Percentiles rank a stretch among this genome's conserved stretches.
These are phyloP conservation scores for Talaromyces rugulosus DNA, from an alignment of 2,329 filamentous ascomycete species.

Conservation along the genomic window DNA sequence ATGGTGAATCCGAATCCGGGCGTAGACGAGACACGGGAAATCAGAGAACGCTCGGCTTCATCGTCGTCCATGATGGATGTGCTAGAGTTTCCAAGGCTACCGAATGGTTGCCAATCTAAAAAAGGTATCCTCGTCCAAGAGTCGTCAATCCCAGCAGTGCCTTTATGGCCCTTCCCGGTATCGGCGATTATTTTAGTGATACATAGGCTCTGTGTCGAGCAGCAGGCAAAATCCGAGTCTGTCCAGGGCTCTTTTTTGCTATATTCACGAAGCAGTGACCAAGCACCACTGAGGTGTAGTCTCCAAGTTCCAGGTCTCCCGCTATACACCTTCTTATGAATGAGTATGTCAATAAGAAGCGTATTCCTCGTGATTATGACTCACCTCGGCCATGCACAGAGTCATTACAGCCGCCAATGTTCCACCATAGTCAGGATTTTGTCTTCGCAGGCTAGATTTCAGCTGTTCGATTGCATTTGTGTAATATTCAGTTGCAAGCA, in stretches of 20 bases:
- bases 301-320: constrained; percentile 16
- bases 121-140: neutral
- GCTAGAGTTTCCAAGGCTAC: neutral
- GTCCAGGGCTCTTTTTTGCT: constrained; percentile 12
- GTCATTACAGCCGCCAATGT: constrained; percentile 1
- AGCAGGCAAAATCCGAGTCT: constrained; percentile 16
- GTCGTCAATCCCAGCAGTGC: neutral
- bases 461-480: neutral
- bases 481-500: constrained; percentile 3
- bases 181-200: constrained; percentile 16
- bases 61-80: neutral
- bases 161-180: constrained; percentile 3
- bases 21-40: constrained; percentile 1
- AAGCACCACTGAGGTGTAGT: constrained; percentile 17
- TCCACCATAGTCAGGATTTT: constrained; percentile 1
- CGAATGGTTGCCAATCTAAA: neutral
- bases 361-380: neutral
- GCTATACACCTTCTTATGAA: constrained; percentile 15
- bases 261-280: constrained; percentile 12
- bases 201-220: constrained; percentile 16
- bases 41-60: neutral
- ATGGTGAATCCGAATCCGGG: constrained; percentile 17
- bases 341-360: neutral
- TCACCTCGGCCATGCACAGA: constrained; percentile 3
- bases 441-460: neutral